Conservation (phyloP, 2,329 filamentous ascomycete genomes). For the Aspergillus sp. region DNA sequence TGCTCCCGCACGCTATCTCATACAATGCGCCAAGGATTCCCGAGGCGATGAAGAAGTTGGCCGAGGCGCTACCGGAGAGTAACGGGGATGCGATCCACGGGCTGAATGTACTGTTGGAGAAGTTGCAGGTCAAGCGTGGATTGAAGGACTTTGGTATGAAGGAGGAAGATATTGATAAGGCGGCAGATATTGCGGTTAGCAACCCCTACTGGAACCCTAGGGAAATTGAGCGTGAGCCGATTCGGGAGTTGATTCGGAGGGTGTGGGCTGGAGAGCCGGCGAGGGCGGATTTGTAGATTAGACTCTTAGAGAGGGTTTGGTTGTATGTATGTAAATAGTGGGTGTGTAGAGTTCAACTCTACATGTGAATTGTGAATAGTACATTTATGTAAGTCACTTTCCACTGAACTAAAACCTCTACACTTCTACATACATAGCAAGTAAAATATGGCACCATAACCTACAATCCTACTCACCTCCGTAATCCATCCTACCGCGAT, state of each 20-base stretch:
- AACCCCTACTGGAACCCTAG: conserved; percentile 65
- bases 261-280: conserved; percentile 64
- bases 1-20: conserved; percentile 64
- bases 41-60: conserved; percentile 55
- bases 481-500: conserved; percentile 1
- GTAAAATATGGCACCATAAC: too few relatives aligned
- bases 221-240: conserved; percentile 52
- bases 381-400: too few relatives aligned
- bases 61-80: conserved; percentile 56
- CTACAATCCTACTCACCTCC: too few relatives aligned
- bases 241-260: conserved; percentile 60
- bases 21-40: conserved; percentile 63
- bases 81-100: conserved; percentile 61
- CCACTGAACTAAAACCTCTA: too few relatives aligned
- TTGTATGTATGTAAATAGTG: conserved; percentile 8
- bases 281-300: conserved; percentile 51
- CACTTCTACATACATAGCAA: too few relatives aligned
- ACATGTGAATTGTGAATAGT: too few relatives aligned
- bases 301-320: not conserved
- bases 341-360: not conserved
- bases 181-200: conserved; percentile 59
- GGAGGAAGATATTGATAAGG: conserved; percentile 62
- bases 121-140: conserved; percentile 55
- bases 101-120: conserved; percentile 58
- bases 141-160: conserved; percentile 61